phyloP scores from a whole-genome alignment of 2,329 filamentous ascomycete species.

The Sporothrix variecibatus region DNA sequence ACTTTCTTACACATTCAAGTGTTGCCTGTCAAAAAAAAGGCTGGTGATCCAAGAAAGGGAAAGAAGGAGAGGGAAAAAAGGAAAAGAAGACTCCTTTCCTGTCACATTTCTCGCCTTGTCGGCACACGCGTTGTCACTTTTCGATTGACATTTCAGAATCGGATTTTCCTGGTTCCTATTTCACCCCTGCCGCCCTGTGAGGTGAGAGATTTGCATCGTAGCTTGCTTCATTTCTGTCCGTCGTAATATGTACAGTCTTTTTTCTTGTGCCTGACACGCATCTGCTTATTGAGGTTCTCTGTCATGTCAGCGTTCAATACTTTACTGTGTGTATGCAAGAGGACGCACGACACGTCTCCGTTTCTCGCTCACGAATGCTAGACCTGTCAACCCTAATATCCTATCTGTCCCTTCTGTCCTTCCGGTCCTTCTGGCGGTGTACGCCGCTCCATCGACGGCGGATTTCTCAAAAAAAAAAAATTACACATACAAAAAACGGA shows the following conservation, averaged over 20 bases:
- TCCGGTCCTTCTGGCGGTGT: neutral
- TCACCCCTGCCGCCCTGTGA: too few species aligned
- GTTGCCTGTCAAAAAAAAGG: too few species aligned
- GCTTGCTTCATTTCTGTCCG: neutral
- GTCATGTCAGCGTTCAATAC: neutral
- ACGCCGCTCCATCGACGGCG: neutral
- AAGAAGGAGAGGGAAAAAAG: too few species aligned
- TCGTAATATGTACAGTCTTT: too few species aligned
- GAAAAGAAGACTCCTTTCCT: too few species aligned
- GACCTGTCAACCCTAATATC: neutral
- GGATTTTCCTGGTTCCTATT: too few species aligned
- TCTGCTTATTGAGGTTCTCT: neutral
- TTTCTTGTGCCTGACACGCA: neutral
- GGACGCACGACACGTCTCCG: neutral
- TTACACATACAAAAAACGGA: neutral
- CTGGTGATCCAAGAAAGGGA: too few species aligned
- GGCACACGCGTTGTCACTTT: too few species aligned
- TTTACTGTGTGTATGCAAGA: too few species aligned
- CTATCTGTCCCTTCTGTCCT: neutral
- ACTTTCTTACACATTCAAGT: neutral
- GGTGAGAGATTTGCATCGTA: neutral
- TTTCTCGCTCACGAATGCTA: neutral
- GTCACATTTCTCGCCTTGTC: too few species aligned
- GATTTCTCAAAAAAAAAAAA: neutral
- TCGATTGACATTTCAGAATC: too few species aligned